These are phyloP conservation scores for Bryopsis sp. DNA, from an alignment of 139 green algal species.

Conservation along the genomic window DNA sequence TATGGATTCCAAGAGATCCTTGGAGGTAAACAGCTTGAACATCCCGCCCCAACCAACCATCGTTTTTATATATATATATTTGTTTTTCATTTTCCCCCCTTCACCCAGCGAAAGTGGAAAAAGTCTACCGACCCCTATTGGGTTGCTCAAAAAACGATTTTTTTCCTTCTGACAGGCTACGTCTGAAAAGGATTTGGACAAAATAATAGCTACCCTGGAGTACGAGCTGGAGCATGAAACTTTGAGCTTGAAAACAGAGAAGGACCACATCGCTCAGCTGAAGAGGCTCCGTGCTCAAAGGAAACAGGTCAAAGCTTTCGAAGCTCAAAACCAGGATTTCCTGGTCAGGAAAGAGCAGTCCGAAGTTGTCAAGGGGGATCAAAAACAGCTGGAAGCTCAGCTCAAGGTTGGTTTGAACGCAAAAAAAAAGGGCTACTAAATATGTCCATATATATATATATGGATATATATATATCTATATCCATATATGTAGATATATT, in stretches of 20 bases:
- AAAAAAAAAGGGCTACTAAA: too few species aligned
- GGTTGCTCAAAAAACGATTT: too few species aligned
- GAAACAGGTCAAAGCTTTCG: not conserved
- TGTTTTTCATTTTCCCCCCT: too few species aligned
- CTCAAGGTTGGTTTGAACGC: slow-evolving; percentile 17
- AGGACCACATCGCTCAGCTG: not conserved
- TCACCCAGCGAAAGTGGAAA: too few species aligned
- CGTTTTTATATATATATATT: too few species aligned
- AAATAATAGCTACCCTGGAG: not conserved
- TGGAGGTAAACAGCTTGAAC: too few species aligned
- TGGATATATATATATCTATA: too few species aligned
- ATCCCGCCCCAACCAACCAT: too few species aligned
- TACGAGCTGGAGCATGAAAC: slow-evolving; percentile 18
- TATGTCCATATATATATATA: too few species aligned
- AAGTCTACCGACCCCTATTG: too few species aligned
- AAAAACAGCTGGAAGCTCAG: slow-evolving; percentile 1
- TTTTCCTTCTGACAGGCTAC: too few species aligned
- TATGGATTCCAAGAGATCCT: not conserved
- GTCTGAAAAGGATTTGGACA: slow-evolving; percentile 11
- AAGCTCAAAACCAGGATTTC: not conserved
- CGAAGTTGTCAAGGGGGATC: not conserved
- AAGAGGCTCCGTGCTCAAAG: not conserved
- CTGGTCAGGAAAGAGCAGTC: not conserved
- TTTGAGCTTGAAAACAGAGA: slow-evolving; percentile 1
- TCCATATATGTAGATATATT: too few species aligned